A percentile compares a stretch with the other conserved stretches of the same genome.
These are phyloP conservation scores for Diaporthe ampelina DNA, from an alignment of 2,329 filamentous ascomycete genomes.

Conservation along the genomic window DNA sequence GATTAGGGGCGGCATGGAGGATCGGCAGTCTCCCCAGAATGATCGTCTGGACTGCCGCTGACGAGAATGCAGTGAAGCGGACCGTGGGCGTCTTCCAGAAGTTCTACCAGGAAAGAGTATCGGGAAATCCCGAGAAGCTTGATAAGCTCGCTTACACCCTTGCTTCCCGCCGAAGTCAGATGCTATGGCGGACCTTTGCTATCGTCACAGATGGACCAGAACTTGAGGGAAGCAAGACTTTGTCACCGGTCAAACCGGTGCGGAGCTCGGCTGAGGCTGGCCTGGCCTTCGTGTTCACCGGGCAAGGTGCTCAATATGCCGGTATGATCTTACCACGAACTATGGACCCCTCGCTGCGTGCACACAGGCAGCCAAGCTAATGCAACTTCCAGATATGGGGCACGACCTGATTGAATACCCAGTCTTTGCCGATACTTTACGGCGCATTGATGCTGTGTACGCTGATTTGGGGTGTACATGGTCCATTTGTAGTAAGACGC, in stretches of 20 bases:
- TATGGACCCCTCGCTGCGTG: not conserved
- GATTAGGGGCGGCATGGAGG: not conserved
- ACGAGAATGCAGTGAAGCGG: conserved; percentile 48
- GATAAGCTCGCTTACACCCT: conserved; percentile 48
- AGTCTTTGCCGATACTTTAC: conserved; percentile 43
- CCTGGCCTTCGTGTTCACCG: conserved; percentile 52
- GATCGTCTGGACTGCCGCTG: conserved; percentile 49
- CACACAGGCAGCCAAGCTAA: not conserved
- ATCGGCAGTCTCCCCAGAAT: conserved; percentile 36
- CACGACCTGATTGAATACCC: conserved; percentile 47
- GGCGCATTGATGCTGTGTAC: conserved; percentile 42
- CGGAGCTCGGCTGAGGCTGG: not conserved
- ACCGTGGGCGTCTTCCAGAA: conserved; percentile 45
- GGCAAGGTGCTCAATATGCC: conserved; percentile 48
- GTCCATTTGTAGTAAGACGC: conserved; percentile 47
- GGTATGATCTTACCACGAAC: conserved; percentile 41
- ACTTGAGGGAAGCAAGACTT: not conserved
- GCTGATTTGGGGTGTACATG: conserved; percentile 45
- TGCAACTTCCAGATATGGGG: conserved; percentile 44
- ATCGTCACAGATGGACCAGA: not conserved
- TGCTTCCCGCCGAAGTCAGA: conserved; percentile 46
- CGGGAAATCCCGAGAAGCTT: conserved; percentile 12
- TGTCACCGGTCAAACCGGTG: not conserved
- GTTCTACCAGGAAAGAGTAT: conserved; percentile 44
- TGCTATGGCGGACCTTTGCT: conserved; percentile 47